A percentile compares a stretch with the other conserved stretches of the same genome.
Evolutionary conservation across 2,329 filamentous ascomycete species (phyloP).

Genomic region (Colletotrichum sp.): DNA sequence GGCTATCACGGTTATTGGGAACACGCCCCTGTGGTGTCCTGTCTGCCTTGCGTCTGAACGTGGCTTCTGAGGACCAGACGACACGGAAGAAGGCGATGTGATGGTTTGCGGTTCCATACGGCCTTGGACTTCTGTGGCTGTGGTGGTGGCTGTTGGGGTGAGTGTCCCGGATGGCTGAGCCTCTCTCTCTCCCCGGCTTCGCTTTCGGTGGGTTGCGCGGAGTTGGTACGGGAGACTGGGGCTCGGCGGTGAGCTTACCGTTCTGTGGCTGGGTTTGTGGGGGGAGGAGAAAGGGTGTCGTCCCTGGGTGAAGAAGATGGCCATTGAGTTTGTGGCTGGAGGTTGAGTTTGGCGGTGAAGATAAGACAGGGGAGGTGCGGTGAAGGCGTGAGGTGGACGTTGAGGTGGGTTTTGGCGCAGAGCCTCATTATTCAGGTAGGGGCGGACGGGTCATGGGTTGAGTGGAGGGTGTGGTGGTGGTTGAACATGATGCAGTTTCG

Average conservation of each 20-base stretch:
- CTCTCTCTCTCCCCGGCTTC: neutral
- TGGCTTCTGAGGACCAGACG: neutral
- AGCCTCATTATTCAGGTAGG: neutral
- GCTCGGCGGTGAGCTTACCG: neutral
- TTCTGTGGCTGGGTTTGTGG: neutral
- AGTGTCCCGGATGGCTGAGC: neutral
- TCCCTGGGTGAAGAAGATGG: neutral
- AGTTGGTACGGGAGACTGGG: neutral
- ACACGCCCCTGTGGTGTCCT: neutral
- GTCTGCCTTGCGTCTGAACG: neutral
- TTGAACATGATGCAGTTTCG: neutral
- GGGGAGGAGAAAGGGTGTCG: neutral
- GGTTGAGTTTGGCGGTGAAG: neutral
- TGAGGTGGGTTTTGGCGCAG: neutral
- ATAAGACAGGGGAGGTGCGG: neutral
- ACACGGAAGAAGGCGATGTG: neutral
- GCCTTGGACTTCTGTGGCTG: neutral
- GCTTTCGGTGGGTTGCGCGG: neutral
- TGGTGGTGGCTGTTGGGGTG: neutral
- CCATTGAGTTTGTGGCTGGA: neutral
- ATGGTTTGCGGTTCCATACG: neutral
- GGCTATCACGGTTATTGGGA: neutral
- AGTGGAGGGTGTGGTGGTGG: neutral
- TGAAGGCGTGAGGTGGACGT: neutral
- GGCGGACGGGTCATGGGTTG: neutral